Evolutionary conservation across 441 rosid genomes (phyloP), one percentile per base, ranked within the genome.

Genomic region (Mallotus repandus): DNA sequence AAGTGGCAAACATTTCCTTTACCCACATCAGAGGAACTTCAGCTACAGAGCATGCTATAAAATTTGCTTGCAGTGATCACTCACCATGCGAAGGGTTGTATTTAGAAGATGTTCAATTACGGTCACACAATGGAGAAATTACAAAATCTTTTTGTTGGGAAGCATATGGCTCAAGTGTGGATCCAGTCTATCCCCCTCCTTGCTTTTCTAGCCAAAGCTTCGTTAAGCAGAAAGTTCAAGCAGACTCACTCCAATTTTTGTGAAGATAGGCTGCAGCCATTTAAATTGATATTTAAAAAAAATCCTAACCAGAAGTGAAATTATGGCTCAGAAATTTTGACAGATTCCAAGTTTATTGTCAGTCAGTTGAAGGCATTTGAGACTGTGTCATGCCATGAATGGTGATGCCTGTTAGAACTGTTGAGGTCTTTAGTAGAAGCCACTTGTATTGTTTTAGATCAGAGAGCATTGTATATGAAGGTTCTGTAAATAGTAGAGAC

Each of bases 101-200:
- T 70, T 74, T 93, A 73, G 88, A 95, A 79, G 95, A 95, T 63
- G 70, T 91, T 78, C 82, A 84, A 65, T 89, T 95, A 10, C 73
- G 69, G 18, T 82, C 89, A 15, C 52, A 71, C 49, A 45, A 60
- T 14, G 85, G 86, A 52, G 87, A 79, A 35, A 45, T 53, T 35
- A 72, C 89, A 11, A 77, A 70, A 72, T 89, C 97, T 13, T 88
- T 87, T 72, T 91, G 99, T 68, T 93, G 97, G 97, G 80, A 90
- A 78, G 97, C 98, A 63, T 77, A 84, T 55, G 98, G 98, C 72
- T 78, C 86, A 46, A 84, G 84, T 72, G 68, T 50, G 1, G 98
- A 93, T 82, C 76, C 75, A 66, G 84, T 93, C 45, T 63, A 76
- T 25, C 98, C 99, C 16, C 81, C 84, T 78, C 70, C 97, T 63